Percentiles rank a stretch among this genome's conserved stretches.
phyloP scores from a whole-genome alignment of 768 basidiomycete species.

The Leucocoprinus sp. region DNA sequence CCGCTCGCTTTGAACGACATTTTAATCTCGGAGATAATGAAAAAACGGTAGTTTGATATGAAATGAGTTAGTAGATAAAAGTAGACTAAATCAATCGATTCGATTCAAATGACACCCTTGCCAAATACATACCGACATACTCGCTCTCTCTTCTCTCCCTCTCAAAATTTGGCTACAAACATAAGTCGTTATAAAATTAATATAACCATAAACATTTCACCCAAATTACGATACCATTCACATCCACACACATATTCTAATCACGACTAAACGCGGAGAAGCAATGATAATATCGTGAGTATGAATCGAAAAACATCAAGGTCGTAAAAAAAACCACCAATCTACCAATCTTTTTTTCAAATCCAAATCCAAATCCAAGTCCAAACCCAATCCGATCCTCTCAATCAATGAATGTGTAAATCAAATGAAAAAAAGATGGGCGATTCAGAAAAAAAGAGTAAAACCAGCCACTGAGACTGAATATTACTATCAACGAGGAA shows the following conservation, averaged over 20 bases:
- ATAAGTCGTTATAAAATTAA: too few relatives aligned
- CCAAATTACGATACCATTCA: too few relatives aligned
- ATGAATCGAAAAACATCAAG: too few relatives aligned
- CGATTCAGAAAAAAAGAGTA: not conserved
- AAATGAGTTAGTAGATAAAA: not conserved
- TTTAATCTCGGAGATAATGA: not conserved
- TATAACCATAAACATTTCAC: too few relatives aligned
- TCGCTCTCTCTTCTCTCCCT: too few relatives aligned
- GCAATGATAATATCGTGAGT: too few relatives aligned
- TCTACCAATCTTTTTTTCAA: not conserved
- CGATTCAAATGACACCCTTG: too few relatives aligned
- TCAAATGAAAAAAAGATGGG: not conserved
- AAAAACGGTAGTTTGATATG: not conserved
- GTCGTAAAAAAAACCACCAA: not conserved
- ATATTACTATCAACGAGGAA: not conserved
- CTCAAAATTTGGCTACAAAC: too few relatives aligned
- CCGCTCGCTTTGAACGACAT: conserved; percentile 37
- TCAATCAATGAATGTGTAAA: not conserved
- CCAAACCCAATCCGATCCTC: too few relatives aligned
- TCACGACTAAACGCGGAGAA: too few relatives aligned
- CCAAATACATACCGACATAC: too few relatives aligned
- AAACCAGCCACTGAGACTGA: not conserved
- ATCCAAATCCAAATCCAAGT: not conserved
- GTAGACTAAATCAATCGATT: not conserved
- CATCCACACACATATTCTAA: too few relatives aligned